Evolutionary conservation across 2,329 filamentous ascomycete genomes (phyloP).

Genomic region (Clarireedia monteithiana): DNA sequence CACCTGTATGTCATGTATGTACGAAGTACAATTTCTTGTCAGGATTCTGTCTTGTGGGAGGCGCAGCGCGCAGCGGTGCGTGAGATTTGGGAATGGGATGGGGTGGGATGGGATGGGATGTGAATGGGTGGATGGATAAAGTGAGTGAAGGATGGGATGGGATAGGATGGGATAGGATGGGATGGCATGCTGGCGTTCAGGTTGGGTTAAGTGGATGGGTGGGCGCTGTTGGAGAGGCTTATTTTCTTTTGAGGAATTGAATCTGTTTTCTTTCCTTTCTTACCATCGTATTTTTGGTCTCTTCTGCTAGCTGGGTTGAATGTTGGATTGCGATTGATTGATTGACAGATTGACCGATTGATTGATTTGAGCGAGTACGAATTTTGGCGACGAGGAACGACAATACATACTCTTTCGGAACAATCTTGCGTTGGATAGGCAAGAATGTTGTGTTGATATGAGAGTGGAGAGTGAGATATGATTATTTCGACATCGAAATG

Average conservation of each 20-base stretch:
- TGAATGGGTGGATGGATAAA: background rate
- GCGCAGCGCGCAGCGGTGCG: background rate
- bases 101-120: background rate
- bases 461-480: background rate
- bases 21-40: background rate
- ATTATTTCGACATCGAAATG: background rate
- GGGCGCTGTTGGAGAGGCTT: background rate
- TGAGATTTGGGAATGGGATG: background rate
- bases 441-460: background rate
- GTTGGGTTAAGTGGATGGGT: background rate
- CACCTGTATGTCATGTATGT: background rate
- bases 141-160: background rate
- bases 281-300: background rate
- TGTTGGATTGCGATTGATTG: background rate
- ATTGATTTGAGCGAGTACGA: background rate
- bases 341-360: background rate
- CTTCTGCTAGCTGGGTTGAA: background rate
- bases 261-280: background rate
- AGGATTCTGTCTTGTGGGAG: background rate
- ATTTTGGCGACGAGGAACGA: background rate
- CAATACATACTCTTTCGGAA: background rate
- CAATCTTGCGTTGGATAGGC: background rate
- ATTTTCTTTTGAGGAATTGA: background rate
- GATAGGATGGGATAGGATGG: background rate
- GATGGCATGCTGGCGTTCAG: background rate